Conservation (phyloP, 352 stramenopile species). For the Saprolegnia parasitica region DNA sequence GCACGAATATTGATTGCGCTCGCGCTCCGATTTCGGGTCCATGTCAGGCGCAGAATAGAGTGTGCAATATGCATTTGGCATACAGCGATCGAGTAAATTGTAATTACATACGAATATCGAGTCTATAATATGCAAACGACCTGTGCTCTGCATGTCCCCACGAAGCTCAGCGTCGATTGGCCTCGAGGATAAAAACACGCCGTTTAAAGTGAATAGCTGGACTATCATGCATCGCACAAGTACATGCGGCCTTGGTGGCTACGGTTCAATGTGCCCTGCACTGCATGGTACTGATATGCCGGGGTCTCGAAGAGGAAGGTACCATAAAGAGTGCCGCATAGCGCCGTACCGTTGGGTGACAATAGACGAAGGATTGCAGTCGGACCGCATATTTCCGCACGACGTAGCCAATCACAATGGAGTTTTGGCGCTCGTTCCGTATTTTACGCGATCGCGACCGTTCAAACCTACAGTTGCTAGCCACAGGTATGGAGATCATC, state of each 20-base stretch:
- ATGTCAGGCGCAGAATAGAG: neutral
- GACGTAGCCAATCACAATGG: too few relatives aligned
- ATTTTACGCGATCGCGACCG: neutral
- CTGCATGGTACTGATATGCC: too few relatives aligned
- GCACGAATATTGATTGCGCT: neutral
- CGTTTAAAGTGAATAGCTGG: neutral
- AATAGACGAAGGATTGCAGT: too few relatives aligned
- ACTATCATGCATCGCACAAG: neutral
- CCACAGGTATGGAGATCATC: conserved; percentile 55
- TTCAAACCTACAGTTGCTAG: neutral
- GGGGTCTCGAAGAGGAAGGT: too few relatives aligned
- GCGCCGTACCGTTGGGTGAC: too few relatives aligned
- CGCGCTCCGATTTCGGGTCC: neutral
- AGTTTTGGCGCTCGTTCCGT: neutral
- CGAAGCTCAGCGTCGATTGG: neutral
- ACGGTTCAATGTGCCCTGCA: too few relatives aligned
- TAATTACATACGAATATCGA: conserved; percentile 2
- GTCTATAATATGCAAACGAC: neutral
- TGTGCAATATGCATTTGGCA: neutral
- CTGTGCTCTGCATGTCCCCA: neutral
- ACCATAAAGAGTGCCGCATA: too few relatives aligned
- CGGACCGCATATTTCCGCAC: too few relatives aligned
- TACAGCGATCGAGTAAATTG: neutral
- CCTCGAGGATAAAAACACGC: neutral
- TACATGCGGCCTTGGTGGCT: too few relatives aligned